phyloP scores from a whole-genome alignment of 768 basidiomycete species.

The Rhizopogon vinicolor region DNA sequence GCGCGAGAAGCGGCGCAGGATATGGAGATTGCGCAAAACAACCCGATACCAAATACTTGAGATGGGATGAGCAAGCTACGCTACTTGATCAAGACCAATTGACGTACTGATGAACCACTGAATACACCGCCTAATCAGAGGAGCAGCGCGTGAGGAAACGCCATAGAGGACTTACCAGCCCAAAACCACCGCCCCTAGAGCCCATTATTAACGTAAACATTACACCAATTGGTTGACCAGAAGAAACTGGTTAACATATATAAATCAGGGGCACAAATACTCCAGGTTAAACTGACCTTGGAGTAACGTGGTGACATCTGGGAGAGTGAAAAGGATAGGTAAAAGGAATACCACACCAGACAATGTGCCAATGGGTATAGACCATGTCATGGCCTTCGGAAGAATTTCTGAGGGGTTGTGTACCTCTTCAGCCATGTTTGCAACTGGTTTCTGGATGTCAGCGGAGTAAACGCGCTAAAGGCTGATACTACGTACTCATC shows the following conservation, averaged over 20 bases:
- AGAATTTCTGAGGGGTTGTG: conserved; percentile 50
- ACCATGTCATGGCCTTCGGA: conserved; percentile 50
- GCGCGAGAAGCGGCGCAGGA: conserved; percentile 64
- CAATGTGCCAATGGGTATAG: conserved; percentile 48
- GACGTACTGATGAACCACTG: conserved; percentile 41
- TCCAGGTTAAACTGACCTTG: conserved; percentile 32
- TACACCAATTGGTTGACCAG: conserved; percentile 60
- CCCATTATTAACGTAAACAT: conserved; percentile 63
- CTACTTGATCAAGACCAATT: background rate
- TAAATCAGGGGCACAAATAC: conserved; percentile 3
- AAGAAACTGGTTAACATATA: conserved; percentile 34
- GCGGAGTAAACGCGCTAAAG: background rate
- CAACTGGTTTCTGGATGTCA: conserved; percentile 31
- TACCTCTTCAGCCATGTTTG: conserved; percentile 68
- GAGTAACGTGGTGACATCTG: conserved; percentile 49
- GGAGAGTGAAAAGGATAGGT: conserved; percentile 62
- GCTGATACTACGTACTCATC: conserved; percentile 42
- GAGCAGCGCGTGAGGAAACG: background rate
- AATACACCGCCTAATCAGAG: background rate
- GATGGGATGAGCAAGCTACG: background rate
- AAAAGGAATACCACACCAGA: conserved; percentile 52
- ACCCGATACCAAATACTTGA: conserved; percentile 48
- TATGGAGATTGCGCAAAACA: conserved; percentile 65
- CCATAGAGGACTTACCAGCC: conserved; percentile 36
- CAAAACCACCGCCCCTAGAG: conserved; percentile 56